phyloP scores from a whole-genome alignment of 371 early-diverging fungal genomes.

The Blastocladiella emersonii region DNA sequence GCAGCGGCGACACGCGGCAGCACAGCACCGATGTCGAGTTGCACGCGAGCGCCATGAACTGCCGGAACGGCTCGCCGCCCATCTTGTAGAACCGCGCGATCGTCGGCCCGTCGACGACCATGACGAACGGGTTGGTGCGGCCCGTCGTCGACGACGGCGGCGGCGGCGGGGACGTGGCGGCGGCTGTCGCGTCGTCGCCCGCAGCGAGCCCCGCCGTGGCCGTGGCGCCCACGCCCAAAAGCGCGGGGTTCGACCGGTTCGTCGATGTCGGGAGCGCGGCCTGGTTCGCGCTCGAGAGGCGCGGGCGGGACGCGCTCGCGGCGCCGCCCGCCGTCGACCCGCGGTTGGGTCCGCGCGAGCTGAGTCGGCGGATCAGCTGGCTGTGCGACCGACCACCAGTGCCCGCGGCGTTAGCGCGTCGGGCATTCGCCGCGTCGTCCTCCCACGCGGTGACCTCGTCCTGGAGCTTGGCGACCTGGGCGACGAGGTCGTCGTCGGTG shows the following conservation, averaged over 20 bases:
- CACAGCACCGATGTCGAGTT: conserved; percentile 66
- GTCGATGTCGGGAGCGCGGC: no score
- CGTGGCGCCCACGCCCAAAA: no score
- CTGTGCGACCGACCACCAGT: background rate
- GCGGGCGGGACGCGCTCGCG: background rate
- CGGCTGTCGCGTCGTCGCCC: no score
- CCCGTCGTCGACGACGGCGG: background rate
- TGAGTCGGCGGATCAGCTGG: background rate
- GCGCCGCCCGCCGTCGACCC: background rate
- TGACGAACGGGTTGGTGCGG: conserved; percentile 22
- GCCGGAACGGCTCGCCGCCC: conserved; percentile 22
- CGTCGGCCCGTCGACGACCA: conserved; percentile 70
- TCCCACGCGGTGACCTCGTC: background rate
- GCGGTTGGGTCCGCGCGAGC: background rate
- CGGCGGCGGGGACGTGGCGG: background rate
- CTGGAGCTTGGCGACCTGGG: background rate
- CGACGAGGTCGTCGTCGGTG: background rate
- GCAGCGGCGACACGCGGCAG: conserved; percentile 87
- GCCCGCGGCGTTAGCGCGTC: background rate
- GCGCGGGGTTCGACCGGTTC: no score
- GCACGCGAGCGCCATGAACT: conserved; percentile 50
- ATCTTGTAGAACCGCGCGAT: conserved; percentile 42
- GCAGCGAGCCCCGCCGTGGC: no score
- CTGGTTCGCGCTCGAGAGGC: background rate
- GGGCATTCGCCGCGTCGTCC: background rate